Evolutionary conservation across 352 stramenopile species (phyloP).

Genomic region (Phytopythium mirpurense): DNA sequence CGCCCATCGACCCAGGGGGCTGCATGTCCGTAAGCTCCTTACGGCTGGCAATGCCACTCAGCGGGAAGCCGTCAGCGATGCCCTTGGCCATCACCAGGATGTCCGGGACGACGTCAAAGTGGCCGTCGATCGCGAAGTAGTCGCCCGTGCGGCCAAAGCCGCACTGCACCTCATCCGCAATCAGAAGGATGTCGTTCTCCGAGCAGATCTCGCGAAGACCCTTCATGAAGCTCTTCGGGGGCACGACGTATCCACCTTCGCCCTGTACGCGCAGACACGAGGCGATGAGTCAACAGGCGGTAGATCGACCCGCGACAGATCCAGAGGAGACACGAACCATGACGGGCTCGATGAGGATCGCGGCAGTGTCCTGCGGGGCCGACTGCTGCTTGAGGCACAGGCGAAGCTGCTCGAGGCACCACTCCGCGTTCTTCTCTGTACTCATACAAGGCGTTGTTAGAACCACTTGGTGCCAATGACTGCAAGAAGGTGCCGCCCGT

Average conservation of each 20-base stretch:
- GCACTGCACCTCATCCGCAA: conserved; percentile 91
- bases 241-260: conserved; percentile 90
- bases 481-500: no score
- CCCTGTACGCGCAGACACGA: conserved; percentile 21
- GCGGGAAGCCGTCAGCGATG: conserved; percentile 89
- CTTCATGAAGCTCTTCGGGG: conserved; percentile 90
- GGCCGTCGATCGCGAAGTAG: conserved; percentile 84
- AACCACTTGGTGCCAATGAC: no score
- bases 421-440: conserved; percentile 50
- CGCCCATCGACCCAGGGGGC: conserved; percentile 87
- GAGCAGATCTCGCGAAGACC: conserved; percentile 88
- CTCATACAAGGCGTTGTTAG: conserved; percentile 2
- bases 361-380: conserved; percentile 79
- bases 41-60: conserved; percentile 86
- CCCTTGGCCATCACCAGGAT: conserved; percentile 93
- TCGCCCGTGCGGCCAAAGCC: conserved; percentile 86
- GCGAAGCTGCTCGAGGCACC: conserved; percentile 82
- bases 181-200: conserved; percentile 91
- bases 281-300: neutral
- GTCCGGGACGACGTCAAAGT: conserved; percentile 85
- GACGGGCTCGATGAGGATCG: conserved; percentile 90
- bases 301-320: no score
- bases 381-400: conserved; percentile 90
- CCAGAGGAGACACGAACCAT: conserved; percentile 17
- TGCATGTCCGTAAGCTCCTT: conserved; percentile 83